Evolutionary conservation across 768 basidiomycete genomes (phyloP), one percentile per base, ranked within the genome.

Genomic region (Rhodotorula diobovata): DNA sequence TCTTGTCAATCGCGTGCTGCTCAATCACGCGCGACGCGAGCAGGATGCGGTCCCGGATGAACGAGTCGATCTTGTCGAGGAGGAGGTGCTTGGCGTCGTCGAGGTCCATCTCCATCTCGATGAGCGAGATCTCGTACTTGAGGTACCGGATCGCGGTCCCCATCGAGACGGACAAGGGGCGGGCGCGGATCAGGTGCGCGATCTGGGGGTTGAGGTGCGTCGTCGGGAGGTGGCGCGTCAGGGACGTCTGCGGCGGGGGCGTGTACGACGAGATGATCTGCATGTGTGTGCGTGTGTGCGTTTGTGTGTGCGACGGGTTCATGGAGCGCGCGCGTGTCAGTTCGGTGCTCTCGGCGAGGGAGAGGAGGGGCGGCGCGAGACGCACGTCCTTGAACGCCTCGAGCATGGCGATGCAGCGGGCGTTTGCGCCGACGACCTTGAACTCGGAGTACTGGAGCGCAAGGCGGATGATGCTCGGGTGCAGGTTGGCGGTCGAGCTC

Each of bases 31-130:
- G 87, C 81, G 90, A 95, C 6, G 96, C 96, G 56, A 91, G 84
- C 72, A 91, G 88, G 76, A 99, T 96, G 56, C 93, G 86, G 81
- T 98, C 95, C 37, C 89, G 88, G 78, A 98, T 90, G 79, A 95
- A 99, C 67, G 88, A 87, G 79, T 95, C 93, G 67, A 99, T 97
- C 77, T 89, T 89, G 60, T 84, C 83, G 77, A 90, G 89, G 11
- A 99, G 82, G 8, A 84, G 83, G 77, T 92, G 85, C 81, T 97
- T 97, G 32, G 94, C 94, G 93, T 98, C 92, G 78, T 95, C 91
- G 81, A 98, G 93, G 10, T 93, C 88, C 80, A 93, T 84, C 82
- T 99, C 95, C 60, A 92, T 92, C 76, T 93, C 91, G 53, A 93
- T 87, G 51, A 85, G 86, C 77, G 91, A 93, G 78, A 99, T 96